Conservation (phyloP, 2,329 filamentous ascomycete species). For the Colletotrichum shisoi region DNA sequence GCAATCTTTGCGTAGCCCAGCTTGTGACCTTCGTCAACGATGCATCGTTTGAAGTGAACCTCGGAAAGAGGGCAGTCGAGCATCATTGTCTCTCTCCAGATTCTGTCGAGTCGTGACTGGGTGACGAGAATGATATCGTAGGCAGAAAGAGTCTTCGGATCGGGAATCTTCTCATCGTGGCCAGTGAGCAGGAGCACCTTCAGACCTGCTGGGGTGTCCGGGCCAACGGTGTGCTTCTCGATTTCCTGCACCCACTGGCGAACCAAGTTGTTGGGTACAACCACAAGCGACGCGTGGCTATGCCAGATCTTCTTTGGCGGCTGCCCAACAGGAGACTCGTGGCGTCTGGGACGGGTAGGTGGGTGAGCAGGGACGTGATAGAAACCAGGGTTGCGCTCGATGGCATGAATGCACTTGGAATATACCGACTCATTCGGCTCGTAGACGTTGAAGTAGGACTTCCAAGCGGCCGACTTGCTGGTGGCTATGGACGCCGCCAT, state of each 20-base stretch:
- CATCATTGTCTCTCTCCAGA: constrained; percentile 51
- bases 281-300: constrained; percentile 74
- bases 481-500: constrained; percentile 79
- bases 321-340: constrained; percentile 50
- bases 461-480: constrained; percentile 75
- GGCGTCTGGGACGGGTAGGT: constrained; percentile 41
- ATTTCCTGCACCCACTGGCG: constrained; percentile 87
- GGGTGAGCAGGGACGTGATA: constrained; percentile 64
- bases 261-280: constrained; percentile 84
- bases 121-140: constrained; percentile 84
- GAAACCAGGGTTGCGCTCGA: constrained; percentile 65
- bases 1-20: constrained; percentile 71
- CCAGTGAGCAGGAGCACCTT: constrained; percentile 68
- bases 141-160: constrained; percentile 63
- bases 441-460: constrained; percentile 65
- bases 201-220: constrained; percentile 55
- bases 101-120: constrained; percentile 72
- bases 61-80: constrained; percentile 68
- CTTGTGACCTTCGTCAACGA: constrained; percentile 91
- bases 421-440: constrained; percentile 60
- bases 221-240: constrained; percentile 70
- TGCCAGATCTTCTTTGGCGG: constrained; percentile 65
- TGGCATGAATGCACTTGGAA: constrained; percentile 61
- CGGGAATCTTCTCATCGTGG: constrained; percentile 63
- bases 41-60: constrained; percentile 85